phyloP scores from a whole-genome alignment of 2,329 filamentous ascomycete species.

The Penicillium rolfsii region DNA sequence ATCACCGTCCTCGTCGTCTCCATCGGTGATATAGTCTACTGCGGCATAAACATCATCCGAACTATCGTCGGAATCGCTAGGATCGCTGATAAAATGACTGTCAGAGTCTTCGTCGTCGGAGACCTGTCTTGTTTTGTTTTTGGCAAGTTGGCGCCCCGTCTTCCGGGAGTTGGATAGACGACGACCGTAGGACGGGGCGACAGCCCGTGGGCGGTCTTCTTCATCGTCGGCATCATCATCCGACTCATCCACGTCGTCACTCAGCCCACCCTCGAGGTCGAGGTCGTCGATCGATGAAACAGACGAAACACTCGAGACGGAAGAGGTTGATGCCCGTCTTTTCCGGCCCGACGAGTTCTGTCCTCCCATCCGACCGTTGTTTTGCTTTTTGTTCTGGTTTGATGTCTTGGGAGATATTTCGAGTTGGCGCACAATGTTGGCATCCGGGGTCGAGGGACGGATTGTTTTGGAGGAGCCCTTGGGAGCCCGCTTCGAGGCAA shows the following conservation, averaged over 20 bases:
- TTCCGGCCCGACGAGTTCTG: conserved; percentile 35
- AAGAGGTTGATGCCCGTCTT: conserved; percentile 40
- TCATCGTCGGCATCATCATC: conserved; percentile 50
- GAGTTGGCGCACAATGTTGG: conserved; percentile 28
- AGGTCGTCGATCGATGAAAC: conserved; percentile 40
- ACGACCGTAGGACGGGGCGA: conserved; percentile 49
- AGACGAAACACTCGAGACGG: conserved; percentile 44
- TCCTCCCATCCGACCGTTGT: conserved; percentile 30
- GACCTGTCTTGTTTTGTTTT: conserved; percentile 40
- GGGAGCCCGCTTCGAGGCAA: conserved; percentile 34
- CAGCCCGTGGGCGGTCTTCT: conserved; percentile 46
- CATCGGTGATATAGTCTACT: conserved; percentile 78
- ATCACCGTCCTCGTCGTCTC: conserved; percentile 78
- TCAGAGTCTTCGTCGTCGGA: conserved; percentile 40
- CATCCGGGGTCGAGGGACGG: conserved; percentile 30
- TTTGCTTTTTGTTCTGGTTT: conserved; percentile 32
- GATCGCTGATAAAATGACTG: conserved; percentile 35
- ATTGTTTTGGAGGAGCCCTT: conserved; percentile 33
- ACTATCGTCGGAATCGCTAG: conserved; percentile 40
- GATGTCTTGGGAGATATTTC: conserved; percentile 27
- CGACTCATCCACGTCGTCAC: conserved; percentile 43
- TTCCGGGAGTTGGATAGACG: conserved; percentile 41
- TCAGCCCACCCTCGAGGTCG: conserved; percentile 23
- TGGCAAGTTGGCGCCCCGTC: conserved; percentile 44
- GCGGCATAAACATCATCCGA: conserved; percentile 74